Percentiles rank a stretch among this genome's conserved stretches.
Conservation (phyloP, 148 eudicot genomes). For the Amaranthus hypochondriacus region DNA sequence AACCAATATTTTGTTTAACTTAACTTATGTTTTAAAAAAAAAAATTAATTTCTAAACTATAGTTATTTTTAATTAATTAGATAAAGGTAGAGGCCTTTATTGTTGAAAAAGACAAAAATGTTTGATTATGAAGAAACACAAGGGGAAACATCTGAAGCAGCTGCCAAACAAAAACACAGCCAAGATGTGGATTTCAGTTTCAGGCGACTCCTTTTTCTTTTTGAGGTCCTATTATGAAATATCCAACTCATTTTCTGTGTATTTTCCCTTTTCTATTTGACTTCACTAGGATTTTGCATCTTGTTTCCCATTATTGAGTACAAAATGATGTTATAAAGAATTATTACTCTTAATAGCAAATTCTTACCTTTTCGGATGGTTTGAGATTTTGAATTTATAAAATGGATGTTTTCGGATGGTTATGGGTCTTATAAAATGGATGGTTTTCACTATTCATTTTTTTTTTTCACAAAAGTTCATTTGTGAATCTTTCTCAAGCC, state of each 20-base stretch:
- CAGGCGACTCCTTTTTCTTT: not conserved
- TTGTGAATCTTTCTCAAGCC: too few species aligned
- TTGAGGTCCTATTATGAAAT: not conserved
- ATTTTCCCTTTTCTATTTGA: not conserved
- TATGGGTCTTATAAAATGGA: too few species aligned
- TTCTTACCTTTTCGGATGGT: too few species aligned
- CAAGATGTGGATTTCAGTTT: constrained; percentile 10
- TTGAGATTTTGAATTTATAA: too few species aligned
- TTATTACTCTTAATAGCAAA: too few species aligned
- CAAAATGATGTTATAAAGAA: too few species aligned
- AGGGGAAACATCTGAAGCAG: constrained; percentile 17
- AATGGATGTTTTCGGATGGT: too few species aligned
- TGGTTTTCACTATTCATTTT: too few species aligned
- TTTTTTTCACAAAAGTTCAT: too few species aligned
- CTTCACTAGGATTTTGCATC: not conserved
- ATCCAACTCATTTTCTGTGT: constrained; percentile 20
- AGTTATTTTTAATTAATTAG: not conserved
- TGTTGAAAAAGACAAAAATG: not conserved
- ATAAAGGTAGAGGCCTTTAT: not conserved
- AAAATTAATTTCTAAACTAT: not conserved
- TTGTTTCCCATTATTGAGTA: not conserved
- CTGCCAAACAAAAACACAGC: constrained; percentile 24
- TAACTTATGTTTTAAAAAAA: too few species aligned
- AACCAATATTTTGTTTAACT: too few species aligned
- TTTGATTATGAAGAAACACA: constrained; percentile 12